phyloP scores from a whole-genome alignment of 169 alveolate species.

The Perkinsus marinus region DNA sequence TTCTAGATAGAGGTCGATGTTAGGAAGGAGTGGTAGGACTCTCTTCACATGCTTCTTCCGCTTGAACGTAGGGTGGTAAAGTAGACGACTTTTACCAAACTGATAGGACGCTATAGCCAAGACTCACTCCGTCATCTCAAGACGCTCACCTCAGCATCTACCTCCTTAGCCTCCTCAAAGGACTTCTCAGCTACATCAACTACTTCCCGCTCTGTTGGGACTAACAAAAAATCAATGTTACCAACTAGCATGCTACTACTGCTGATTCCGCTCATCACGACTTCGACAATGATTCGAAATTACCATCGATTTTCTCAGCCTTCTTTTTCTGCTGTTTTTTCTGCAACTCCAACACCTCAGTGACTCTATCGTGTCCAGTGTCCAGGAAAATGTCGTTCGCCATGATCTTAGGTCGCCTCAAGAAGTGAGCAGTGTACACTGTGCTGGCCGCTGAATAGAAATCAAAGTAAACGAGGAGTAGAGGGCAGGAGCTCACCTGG shows the following conservation, averaged over 20 bases:
- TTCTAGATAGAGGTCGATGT: neutral
- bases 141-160: neutral
- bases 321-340: neutral
- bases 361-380: neutral
- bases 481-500: neutral
- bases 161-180: neutral
- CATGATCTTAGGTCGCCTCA: neutral
- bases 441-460: neutral
- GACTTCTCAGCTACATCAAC: neutral
- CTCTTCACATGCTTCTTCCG: neutral
- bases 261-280: too few species aligned
- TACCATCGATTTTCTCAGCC: neutral
- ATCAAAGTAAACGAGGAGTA: neutral
- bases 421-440: neutral
- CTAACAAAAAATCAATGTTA: neutral
- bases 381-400: neutral
- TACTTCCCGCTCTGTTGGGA: neutral
- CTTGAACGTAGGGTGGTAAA: neutral
- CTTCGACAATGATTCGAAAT: too few species aligned
- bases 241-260: too few species aligned
- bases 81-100: neutral
- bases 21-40: neutral
- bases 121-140: neutral
- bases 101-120: neutral
- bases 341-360: neutral